A percentile compares a stretch with the other conserved stretches of the same genome.
These are phyloP conservation scores for Prunus mira DNA, from an alignment of 306 rosid species.

Conservation along the genomic window DNA sequence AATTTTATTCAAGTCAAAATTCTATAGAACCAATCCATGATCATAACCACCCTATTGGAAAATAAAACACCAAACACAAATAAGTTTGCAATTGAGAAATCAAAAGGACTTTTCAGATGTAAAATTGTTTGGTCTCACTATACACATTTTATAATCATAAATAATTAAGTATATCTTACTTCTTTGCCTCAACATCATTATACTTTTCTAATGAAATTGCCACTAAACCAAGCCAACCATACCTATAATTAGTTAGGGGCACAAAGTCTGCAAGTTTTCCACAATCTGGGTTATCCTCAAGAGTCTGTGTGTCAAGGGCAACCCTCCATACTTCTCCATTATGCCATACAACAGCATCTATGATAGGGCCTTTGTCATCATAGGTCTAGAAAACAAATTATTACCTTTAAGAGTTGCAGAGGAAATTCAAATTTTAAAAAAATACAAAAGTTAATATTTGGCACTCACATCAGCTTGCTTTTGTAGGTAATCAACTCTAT, in stretches of 20 bases:
- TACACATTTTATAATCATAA: not conserved
- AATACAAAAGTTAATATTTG: conserved; percentile 9
- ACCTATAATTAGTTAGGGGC: conserved; percentile 92
- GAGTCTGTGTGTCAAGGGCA: conserved; percentile 86
- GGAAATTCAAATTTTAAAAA: not conserved
- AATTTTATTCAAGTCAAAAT: conserved; percentile 14
- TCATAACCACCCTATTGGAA: conserved; percentile 8
- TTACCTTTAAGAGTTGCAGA: conserved; percentile 13
- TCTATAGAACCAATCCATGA: conserved; percentile 17
- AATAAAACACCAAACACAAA: not conserved
- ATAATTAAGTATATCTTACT: not conserved
- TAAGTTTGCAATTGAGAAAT: not conserved
- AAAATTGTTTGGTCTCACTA: not conserved
- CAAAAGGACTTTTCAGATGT: not conserved
- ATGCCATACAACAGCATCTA: conserved; percentile 97
- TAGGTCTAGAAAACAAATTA: conserved; percentile 55
- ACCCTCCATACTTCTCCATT: conserved; percentile 97
- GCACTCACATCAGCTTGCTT: conserved; percentile 84
- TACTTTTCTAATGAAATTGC: conserved; percentile 9
- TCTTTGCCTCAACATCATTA: not conserved
- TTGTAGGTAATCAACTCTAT: conserved; percentile 66
- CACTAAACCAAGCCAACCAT: conserved; percentile 23
- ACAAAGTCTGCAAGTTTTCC: conserved; percentile 82
- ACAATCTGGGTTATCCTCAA: conserved; percentile 67
- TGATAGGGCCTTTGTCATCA: conserved; percentile 83